These are phyloP conservation scores for Pythium myriotylum DNA, from an alignment of 352 stramenopile genomes.

Conservation along the genomic window DNA sequence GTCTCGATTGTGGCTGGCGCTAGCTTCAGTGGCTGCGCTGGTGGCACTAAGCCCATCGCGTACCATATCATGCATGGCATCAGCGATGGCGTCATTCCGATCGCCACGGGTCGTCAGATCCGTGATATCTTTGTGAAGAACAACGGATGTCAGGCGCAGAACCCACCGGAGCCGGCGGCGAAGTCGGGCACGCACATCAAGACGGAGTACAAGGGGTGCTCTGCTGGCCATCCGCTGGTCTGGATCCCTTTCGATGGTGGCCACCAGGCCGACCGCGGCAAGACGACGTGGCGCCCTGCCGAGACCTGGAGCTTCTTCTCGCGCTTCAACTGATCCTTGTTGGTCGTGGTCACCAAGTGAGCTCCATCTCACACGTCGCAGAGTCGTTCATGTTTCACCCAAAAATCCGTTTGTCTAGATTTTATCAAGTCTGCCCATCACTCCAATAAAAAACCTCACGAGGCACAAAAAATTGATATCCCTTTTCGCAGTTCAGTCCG, in stretches of 20 bases:
- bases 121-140: conserved; percentile 29
- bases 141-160: conserved; percentile 33
- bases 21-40: conserved; percentile 26
- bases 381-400: too few species aligned
- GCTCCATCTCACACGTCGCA: too few species aligned
- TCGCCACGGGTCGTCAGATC: conserved; percentile 24
- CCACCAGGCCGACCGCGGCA: conserved; percentile 28
- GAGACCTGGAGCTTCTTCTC: conserved; percentile 36
- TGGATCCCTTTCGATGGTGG: conserved; percentile 34
- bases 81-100: conserved; percentile 26
- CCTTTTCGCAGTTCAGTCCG: too few species aligned
- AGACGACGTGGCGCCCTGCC: conserved; percentile 23
- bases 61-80: conserved; percentile 31
- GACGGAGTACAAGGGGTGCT: conserved; percentile 36
- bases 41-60: conserved; percentile 20
- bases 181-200: conserved; percentile 36
- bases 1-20: conserved; percentile 31
- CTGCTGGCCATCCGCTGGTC: conserved; percentile 23
- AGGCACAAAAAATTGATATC: too few species aligned
- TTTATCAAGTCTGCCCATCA: too few species aligned
- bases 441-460: too few species aligned
- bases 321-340: conserved; percentile 16
- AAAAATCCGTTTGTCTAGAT: too few species aligned
- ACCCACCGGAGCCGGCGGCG: conserved; percentile 19
- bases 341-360: too few species aligned